These are phyloP conservation scores for Irpex sp. DNA, from an alignment of 1,284 basidiomycete species.

Conservation along the genomic window DNA sequence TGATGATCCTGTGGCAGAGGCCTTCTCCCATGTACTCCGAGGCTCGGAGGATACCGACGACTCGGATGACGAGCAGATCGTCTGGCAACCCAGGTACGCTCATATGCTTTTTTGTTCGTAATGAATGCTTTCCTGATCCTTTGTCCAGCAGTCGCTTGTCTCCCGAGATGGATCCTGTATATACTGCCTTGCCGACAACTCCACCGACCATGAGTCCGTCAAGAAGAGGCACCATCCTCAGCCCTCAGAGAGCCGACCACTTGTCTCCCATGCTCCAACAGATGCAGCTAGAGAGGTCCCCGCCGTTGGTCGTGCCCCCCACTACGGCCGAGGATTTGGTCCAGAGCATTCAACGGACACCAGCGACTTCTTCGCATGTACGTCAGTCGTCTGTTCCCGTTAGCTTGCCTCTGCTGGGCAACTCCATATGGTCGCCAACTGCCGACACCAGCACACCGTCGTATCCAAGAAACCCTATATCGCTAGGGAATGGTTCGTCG, in stretches of 20 bases:
- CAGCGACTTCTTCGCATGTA: constrained; percentile 20
- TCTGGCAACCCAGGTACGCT: constrained; percentile 60
- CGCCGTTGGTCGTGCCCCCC: constrained; percentile 15
- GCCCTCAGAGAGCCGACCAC: constrained; percentile 13
- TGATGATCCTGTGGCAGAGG: constrained; percentile 78
- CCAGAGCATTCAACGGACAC: constrained; percentile 32
- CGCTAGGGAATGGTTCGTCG: not conserved
- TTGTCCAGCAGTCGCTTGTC: constrained; percentile 5
- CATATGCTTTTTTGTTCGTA: not conserved
- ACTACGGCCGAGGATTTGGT: constrained; percentile 65
- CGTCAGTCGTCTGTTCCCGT: constrained; percentile 25
- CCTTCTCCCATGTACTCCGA: constrained; percentile 62
- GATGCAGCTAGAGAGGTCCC: constrained; percentile 11
- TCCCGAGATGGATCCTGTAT: constrained; percentile 14
- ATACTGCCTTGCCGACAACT: constrained; percentile 7
- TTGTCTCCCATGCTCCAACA: constrained; percentile 12
- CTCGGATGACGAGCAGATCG: constrained; percentile 56
- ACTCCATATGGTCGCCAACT: constrained; percentile 13
- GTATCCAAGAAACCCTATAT: not conserved
- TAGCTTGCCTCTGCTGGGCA: constrained; percentile 23
- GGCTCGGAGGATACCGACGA: constrained; percentile 39
- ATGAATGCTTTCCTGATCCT: not conserved
- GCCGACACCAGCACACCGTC: not conserved
- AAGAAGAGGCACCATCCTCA: constrained; percentile 10
- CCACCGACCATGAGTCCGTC: constrained; percentile 11